A percentile compares a stretch with the other conserved stretches of the same genome.
These are phyloP conservation scores for Panicum hallii DNA, from an alignment of 202 grass and related monocot species.

Conservation along the genomic window DNA sequence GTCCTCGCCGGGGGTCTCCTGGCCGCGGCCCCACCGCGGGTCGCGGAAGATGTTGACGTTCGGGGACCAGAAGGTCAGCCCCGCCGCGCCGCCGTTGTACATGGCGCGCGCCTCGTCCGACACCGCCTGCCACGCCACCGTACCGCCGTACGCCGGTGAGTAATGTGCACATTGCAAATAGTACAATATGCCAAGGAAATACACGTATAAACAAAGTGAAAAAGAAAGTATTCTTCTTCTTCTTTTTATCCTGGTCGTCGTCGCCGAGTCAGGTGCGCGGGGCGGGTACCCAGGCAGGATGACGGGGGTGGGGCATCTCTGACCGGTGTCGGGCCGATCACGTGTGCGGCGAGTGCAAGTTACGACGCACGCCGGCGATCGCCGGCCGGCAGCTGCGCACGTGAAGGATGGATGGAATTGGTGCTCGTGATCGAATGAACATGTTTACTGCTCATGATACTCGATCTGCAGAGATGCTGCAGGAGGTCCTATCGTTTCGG, in stretches of 20 bases:
- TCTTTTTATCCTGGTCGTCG: no score
- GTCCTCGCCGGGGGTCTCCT: constrained; percentile 93
- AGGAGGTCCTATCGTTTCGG: no score
- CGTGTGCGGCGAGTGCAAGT: neutral
- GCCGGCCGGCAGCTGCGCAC: neutral
- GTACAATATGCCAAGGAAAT: neutral
- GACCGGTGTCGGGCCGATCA: constrained; percentile 29
- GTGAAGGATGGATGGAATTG: neutral
- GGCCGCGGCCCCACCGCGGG: constrained; percentile 86
- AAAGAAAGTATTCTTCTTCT: no score
- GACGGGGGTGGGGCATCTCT: neutral
- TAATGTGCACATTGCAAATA: no score
- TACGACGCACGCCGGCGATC: neutral
- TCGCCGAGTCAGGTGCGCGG: no score
- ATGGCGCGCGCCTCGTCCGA: constrained; percentile 81
- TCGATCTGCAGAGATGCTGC: no score
- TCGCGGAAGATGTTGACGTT: constrained; percentile 96
- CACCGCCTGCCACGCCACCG: constrained; percentile 50
- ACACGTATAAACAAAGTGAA: neutral
- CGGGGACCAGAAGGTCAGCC: constrained; percentile 84
- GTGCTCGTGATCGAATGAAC: neutral
- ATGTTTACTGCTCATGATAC: no score
- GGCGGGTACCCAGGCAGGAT: neutral
- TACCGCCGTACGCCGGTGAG: no score
- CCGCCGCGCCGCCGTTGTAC: constrained; percentile 78